phyloP scores from a whole-genome alignment of 23 red algal genomes.

The Gracilaria vermiculophylla region DNA sequence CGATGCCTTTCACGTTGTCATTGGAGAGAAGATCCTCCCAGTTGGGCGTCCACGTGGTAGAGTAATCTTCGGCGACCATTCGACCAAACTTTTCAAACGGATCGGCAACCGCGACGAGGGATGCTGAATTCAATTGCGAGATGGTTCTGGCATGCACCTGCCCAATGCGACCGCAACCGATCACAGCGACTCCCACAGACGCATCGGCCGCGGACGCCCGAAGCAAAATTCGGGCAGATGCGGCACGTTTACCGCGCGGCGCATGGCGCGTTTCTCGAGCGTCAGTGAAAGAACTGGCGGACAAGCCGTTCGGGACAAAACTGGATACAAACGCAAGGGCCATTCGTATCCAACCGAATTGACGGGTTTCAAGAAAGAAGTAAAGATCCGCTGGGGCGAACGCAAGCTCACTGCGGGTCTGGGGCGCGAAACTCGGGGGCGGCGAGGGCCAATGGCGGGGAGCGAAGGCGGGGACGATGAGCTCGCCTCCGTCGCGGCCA shows the following conservation, averaged over 20 bases:
- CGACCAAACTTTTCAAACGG: conserved; percentile 88
- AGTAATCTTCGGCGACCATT: conserved; percentile 67
- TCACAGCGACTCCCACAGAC: conserved; percentile 81
- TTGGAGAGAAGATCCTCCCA: conserved; percentile 79
- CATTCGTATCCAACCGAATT: no score
- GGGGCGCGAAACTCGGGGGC: no score
- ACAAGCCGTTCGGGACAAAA: not conserved
- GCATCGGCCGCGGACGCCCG: not conserved
- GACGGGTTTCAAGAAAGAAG: no score
- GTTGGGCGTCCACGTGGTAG: conserved; percentile 66
- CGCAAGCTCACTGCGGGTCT: no score
- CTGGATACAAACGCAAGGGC: not conserved
- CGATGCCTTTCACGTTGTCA: conserved; percentile 79
- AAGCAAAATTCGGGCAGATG: not conserved
- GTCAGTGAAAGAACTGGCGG: not conserved
- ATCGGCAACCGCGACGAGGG: conserved; percentile 81
- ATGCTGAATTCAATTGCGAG: conserved; percentile 45
- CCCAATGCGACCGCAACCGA: conserved; percentile 94
- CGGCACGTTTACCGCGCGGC: not conserved
- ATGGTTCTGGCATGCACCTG: conserved; percentile 88
- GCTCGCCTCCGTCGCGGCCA: no score
- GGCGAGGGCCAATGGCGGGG: no score
- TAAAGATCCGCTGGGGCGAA: not conserved
- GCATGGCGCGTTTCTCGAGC: not conserved
- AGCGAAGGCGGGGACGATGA: no score